Evolutionary conservation across 2,329 filamentous ascomycete species (phyloP), one percentile per base, ranked within the genome.

Genomic region (Colletotrichum tropicale): DNA sequence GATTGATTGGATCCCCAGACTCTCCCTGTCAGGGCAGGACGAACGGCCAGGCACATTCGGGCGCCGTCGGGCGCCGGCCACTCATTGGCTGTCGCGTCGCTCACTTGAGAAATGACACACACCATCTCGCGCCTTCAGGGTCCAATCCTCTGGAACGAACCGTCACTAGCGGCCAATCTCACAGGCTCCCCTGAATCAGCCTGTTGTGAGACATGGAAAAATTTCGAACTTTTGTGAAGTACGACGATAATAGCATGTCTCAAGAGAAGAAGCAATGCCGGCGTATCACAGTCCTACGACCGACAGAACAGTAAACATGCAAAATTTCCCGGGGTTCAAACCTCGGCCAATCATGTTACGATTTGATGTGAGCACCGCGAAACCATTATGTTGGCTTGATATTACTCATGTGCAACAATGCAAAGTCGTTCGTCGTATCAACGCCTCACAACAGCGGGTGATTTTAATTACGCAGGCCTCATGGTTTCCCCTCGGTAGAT

Each of bases 121-220:
- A 38, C 69, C 38, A 66, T 30, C 52, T 48, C 16, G 64, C 55
- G 26, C n/a, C 30, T 12, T 18, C 32, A 70, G 67, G 48, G 67
- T 52, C 55, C 55, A 43, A 8, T 48, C 43, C 36, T 43, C 16
- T 43, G 69, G 38, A 66, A 66, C 30, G 68, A 72, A 64, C 68
- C 61, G 55, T 16, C 66, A 43, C 66, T 56, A 38, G 48, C 55
- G 56, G 38, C 68, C 69, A 75, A 75, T 72, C 61, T 72, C 62
- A 52, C 30, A n/a, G 69, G 55, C 55, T 72, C 62, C 66, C 62
- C 55, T 55, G 71, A 61, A 34, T 24, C 61, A 58, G 72, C 18
- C 21, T 58, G 15, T 52, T 30, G 34, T 55, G 55, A 66, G 72
- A 66, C 68, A 71, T 56, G 43, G 18, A 26, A 55, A 61, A 15